Evolutionary conservation across 352 stramenopile genomes (phyloP).

Genomic region (Pythium biforme): DNA sequence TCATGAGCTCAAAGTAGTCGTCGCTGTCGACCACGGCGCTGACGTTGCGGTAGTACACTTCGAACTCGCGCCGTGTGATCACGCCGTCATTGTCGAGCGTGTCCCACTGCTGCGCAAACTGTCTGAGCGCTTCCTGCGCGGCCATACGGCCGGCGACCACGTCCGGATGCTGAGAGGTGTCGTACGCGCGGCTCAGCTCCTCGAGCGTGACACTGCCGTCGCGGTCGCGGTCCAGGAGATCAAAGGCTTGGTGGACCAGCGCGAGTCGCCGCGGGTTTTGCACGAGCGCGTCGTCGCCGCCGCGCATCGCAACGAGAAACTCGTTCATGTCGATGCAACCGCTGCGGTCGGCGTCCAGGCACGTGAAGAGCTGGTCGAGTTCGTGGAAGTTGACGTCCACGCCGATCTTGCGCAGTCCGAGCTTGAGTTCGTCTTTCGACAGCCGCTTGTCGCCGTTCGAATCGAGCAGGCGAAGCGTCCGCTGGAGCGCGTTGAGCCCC

Average conservation of each 20-base stretch:
- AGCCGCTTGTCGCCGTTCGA: constrained; percentile 43
- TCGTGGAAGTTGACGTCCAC: constrained; percentile 65
- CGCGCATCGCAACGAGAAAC: constrained; percentile 63
- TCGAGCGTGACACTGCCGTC: constrained; percentile 50
- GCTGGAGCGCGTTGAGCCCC: constrained; percentile 40
- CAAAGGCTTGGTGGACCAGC: constrained; percentile 72
- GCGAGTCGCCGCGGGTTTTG: constrained; percentile 31
- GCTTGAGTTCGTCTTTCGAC: constrained; percentile 62
- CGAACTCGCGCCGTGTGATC: constrained; percentile 37
- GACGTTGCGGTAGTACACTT: constrained; percentile 79
- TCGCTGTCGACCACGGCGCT: constrained; percentile 70
- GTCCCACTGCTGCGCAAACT: constrained; percentile 46
- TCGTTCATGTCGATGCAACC: constrained; percentile 73
- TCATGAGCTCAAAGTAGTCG: constrained; percentile 87
- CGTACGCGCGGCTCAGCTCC: constrained; percentile 49
- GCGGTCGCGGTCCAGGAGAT: constrained; percentile 55
- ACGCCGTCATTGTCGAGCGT: constrained; percentile 34
- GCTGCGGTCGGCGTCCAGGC: constrained; percentile 59
- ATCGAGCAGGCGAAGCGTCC: constrained; percentile 40
- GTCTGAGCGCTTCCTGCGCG: constrained; percentile 31
- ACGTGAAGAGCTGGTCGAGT: constrained; percentile 64
- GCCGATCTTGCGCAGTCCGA: constrained; percentile 47
- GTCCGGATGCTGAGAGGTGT: constrained; percentile 51
- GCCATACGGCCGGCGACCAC: constrained; percentile 43
- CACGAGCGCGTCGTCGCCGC: constrained; percentile 36